Base-by-base conservation (phyloP, 352 stramenopile species). In the Stramenopiles sp. region DNA sequence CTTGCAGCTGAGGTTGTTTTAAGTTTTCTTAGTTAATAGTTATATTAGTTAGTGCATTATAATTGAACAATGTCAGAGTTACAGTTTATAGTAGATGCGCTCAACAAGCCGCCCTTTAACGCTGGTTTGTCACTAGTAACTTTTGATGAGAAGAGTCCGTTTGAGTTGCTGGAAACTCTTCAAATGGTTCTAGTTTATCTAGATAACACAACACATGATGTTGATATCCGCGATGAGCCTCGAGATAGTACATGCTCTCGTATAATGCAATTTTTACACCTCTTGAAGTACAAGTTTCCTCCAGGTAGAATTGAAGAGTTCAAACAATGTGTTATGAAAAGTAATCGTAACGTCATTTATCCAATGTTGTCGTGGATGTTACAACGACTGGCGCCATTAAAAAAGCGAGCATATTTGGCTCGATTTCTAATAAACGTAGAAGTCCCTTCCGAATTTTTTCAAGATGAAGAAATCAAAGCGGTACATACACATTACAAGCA, bases 371-470 rank as follows among this genome's bases (percentile, higher is more conserved):
- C 89, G 55, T 91, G 72, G 66, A 56, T 67, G 5, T 60, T 91
- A 18, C 70, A 68, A 38, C 62, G 62, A 20, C 61, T 87, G 5
- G 46, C 61, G 3, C 54, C 58, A 18, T 62, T 90, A 42, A 68
- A 77, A 49, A 91, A 84, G 50, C 61, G 76, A 18, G 69, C 71
- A 2, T 93, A 93, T 49, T 50, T 93, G 1, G 70, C 69, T 0
- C 60, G 59, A 1, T 93, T 74, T 53, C 56, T 91, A 12, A 62
- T 74, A 28, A 72, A 70, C 2, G 47, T 91, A 12, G 71, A 86
- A 36, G 62, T 91, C 3, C 77, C 77, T 8, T 53, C 72, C 49
- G 76, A 91, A 42, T 86, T 78, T 45, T 64, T 85, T 40, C 62
- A 72, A 42, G 60, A 80, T 47, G 66, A 76, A 47, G 49, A 41